phyloP scores from a whole-genome alignment of 352 stramenopile species.

The Phytophthora litchii region DNA sequence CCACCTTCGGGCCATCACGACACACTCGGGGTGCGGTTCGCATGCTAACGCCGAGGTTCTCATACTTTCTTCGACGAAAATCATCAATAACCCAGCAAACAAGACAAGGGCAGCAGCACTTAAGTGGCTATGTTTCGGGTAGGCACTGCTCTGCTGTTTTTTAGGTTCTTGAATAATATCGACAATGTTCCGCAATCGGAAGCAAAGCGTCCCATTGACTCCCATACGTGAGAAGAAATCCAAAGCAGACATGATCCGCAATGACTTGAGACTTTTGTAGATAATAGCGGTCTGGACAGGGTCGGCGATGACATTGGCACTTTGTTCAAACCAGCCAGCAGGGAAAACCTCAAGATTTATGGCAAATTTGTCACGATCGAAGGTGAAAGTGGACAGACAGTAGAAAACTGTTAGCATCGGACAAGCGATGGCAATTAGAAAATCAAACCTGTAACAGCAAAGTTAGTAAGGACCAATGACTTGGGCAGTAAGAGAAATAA shows the following conservation, averaged over 20 bases:
- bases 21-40: conserved; percentile 29
- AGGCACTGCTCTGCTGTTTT: not conserved
- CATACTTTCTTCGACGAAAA: conserved; percentile 14
- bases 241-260: conserved; percentile 35
- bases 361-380: conserved; percentile 24
- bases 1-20: conserved; percentile 33
- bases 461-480: not conserved
- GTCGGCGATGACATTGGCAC: conserved; percentile 27
- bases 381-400: conserved; percentile 27
- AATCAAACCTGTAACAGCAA: not conserved
- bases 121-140: conserved; percentile 18
- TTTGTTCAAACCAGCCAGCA: conserved; percentile 32
- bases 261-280: conserved; percentile 35
- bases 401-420: conserved; percentile 33
- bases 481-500: not conserved
- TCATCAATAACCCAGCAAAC: conserved; percentile 3
- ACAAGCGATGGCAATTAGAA: conserved; percentile 22
- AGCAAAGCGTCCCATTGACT: conserved; percentile 31
- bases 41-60: conserved; percentile 19
- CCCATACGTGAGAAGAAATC: conserved; percentile 40
- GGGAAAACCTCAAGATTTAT: conserved; percentile 33
- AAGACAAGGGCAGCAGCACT: conserved; percentile 15
- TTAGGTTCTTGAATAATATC: conserved; percentile 9
- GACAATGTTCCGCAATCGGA: conserved; percentile 16
- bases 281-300: conserved; percentile 30